Base-by-base conservation (phyloP, 2,329 filamentous ascomycete genomes). In the Lizonia empirigonia region DNA sequence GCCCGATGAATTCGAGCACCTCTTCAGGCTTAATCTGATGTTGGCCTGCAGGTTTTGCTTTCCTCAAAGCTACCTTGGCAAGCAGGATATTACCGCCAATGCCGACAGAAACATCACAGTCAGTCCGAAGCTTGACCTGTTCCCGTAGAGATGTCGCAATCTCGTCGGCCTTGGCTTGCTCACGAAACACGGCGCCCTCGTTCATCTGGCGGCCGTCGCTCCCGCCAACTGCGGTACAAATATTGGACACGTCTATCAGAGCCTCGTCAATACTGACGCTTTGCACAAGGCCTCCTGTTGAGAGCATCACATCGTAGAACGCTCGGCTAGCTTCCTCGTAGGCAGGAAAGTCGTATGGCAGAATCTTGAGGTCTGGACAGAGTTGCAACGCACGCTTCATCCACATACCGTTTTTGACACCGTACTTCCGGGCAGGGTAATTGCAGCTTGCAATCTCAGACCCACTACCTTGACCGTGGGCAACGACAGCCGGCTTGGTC, bases 401-500 rank as follows among this genome's bases (percentile, higher is more conserved):
- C 94, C 95, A 99, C 94, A 97, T 99, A 29, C 95, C 95, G 62
- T 99, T 99, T 69, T 92, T 96, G 46, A 99, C 81, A 1, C 93
- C 93, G 62, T 87, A 94, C 24, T 84, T 81, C 29, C 94, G 85
- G 6, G 95, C 94, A 16, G 88, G 86, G 69, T 99, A 99, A 65
- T 99, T 99, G 75, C 94, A 99, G 58, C 92, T 97, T 18, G 94
- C 94, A 65, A 99, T 97, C 69, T 99, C 94, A 0, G 93, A 96
- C 0, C 90, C 91, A 19, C 84, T 85, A 0, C 93, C 93, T 35
- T 82, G 83, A 4, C 93, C 89, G 67, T 99, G 94, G 4, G 94
- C 93, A 26, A 99, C 89, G 1, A 90, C 94, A 2, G 88, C 85
- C 0, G 95, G 94, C 66, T 91, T 93, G 41, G 89, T 86, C 30